A percentile compares a stretch with the other conserved stretches of the same genome.
These are phyloP conservation scores for Phylloporus scabripes DNA, from an alignment of 768 basidiomycete species.

Conservation along the genomic window DNA sequence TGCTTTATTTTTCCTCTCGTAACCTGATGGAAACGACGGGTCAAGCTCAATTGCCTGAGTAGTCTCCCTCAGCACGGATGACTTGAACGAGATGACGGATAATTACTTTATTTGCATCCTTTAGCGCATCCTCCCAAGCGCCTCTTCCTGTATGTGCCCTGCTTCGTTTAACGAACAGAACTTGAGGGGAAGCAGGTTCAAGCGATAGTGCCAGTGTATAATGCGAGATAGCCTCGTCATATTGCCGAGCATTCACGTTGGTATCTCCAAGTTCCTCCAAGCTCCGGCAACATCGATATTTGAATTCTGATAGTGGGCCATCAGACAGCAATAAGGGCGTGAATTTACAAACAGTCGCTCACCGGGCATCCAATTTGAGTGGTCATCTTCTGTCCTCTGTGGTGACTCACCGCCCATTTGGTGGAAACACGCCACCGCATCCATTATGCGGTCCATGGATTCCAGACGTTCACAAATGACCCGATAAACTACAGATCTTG, in stretches of 20 bases:
- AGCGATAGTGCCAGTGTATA: conserved; percentile 7
- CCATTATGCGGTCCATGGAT: background rate
- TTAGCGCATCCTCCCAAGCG: conserved; percentile 2
- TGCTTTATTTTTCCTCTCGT: conserved; percentile 8
- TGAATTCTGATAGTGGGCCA: background rate
- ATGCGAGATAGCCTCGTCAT: conserved; percentile 2
- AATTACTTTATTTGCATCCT: conserved; percentile 8
- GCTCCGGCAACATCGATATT: background rate
- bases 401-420: background rate
- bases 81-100: background rate
- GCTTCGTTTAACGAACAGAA: conserved; percentile 8
- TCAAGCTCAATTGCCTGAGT: conserved; percentile 8
- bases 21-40: conserved; percentile 7
- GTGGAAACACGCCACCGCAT: background rate
- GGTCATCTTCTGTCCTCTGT: background rate
- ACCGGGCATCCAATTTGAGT: conserved; percentile 1
- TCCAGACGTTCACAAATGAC: background rate
- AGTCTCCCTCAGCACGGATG: background rate
- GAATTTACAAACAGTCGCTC: background rate
- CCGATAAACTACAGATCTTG: background rate
- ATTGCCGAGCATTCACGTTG: background rate
- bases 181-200: background rate
- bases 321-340: background rate
- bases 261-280: background rate
- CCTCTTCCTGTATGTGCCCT: background rate